These are phyloP conservation scores for Nannochloropsis gaditana DNA, from an alignment of 108 stramenopile species.

Conservation along the genomic window DNA sequence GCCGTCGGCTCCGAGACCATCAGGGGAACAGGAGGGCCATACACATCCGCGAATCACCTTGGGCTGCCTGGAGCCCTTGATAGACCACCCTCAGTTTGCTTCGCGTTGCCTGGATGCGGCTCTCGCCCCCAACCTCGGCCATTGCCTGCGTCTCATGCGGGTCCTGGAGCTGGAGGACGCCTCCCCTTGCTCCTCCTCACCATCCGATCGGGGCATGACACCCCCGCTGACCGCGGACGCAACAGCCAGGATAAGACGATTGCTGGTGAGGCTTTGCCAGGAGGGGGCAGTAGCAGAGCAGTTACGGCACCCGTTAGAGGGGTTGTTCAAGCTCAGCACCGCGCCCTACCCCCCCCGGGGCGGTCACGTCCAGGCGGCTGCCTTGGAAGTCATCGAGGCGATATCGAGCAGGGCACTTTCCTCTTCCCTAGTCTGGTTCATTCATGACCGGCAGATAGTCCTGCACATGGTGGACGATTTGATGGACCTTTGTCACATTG, in stretches of 20 bases:
- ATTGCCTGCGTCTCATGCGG: slow-evolving; percentile 79
- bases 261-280: slow-evolving; percentile 71
- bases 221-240: slow-evolving; percentile 46
- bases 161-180: slow-evolving; percentile 86
- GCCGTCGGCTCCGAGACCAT: slow-evolving; percentile 28
- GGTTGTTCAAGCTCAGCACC: slow-evolving; percentile 72
- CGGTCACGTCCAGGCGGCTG: slow-evolving; percentile 74
- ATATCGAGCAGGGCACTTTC: slow-evolving; percentile 69
- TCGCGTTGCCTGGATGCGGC: slow-evolving; percentile 83
- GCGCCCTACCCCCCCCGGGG: slow-evolving; percentile 75
- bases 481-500: slow-evolving; percentile 73
- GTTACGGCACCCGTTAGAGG: slow-evolving; percentile 81
- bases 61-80: slow-evolving; percentile 31
- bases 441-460: slow-evolving; percentile 84
- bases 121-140: slow-evolving; percentile 85
- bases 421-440: slow-evolving; percentile 74
- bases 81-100: slow-evolving; percentile 59
- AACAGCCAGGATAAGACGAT: slow-evolving; percentile 65
- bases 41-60: slow-evolving; percentile 28
- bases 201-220: not conserved
- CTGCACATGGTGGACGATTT: slow-evolving; percentile 87
- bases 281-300: slow-evolving; percentile 79
- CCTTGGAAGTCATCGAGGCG: slow-evolving; percentile 73
- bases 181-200: slow-evolving; percentile 26
- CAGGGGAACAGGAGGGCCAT: slow-evolving; percentile 42